Conservation (phyloP, 1,284 basidiomycete species). For the Crucibulum cyathiforme region DNA sequence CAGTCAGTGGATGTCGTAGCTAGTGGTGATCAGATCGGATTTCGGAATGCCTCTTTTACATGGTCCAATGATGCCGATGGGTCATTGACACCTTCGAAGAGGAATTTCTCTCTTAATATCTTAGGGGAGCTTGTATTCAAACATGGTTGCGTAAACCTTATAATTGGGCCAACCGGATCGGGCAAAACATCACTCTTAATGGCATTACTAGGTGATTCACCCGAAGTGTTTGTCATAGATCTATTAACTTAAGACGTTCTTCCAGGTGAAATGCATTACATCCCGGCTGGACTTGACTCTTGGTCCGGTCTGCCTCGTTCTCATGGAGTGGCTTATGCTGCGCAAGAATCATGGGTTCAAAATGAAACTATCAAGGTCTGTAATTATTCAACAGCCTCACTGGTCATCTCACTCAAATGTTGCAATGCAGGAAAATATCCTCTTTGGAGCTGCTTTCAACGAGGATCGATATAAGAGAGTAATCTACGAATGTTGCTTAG, state of each 20-base stretch:
- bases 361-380: slow-evolving; percentile 49
- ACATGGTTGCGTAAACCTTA: slow-evolving; percentile 62
- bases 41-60: not conserved
- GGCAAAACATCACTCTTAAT: slow-evolving; percentile 59
- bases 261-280: slow-evolving; percentile 8
- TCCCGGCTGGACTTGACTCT: slow-evolving; percentile 59
- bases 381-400: not conserved
- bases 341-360: slow-evolving; percentile 82
- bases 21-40: not conserved
- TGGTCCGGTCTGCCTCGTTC: slow-evolving; percentile 70
- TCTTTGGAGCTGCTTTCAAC: slow-evolving; percentile 80
- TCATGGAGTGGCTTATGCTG: slow-evolving; percentile 75
- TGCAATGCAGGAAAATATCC: slow-evolving; percentile 68
- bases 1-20: not conserved
- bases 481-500: slow-evolving; percentile 55
- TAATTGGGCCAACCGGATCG: slow-evolving; percentile 63
- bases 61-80: slow-evolving; percentile 7
- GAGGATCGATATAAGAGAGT: slow-evolving; percentile 73
- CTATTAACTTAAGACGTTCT: not conserved
- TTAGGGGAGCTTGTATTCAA: slow-evolving; percentile 63
- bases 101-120: slow-evolving; percentile 47
- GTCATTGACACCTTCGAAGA: slow-evolving; percentile 10
- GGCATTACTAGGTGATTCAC: slow-evolving; percentile 56
- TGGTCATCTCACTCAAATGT: not conserved
- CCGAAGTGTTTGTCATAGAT: no score